Evolutionary conservation across 148 eudicot genomes (phyloP), one percentile per base, ranked within the genome.

Genomic region (Mesembryanthemum crystallinum): DNA sequence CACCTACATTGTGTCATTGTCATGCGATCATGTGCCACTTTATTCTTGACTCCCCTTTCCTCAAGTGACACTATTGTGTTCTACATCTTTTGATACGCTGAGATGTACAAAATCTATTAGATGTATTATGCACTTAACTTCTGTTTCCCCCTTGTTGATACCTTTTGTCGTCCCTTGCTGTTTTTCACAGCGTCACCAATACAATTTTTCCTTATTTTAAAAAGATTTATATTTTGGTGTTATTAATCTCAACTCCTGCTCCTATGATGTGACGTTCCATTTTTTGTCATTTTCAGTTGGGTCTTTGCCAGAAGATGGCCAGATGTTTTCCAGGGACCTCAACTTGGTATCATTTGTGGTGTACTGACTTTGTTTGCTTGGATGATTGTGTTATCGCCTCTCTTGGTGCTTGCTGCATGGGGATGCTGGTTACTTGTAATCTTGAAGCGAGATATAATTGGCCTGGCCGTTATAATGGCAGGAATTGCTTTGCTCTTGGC

Each of bases 241-340:
- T n/a, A n/a, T n/a, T n/a, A n/a, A n/a, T n/a, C n/a, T n/a, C n/a
- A n/a, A 43, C 21, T 17, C 37, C 6, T 32, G 35, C 43, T 30
- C 73, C 28, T 52, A 32, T 78, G 2, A 27, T 59, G 8, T 0
- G 33, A 49, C 73, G 24, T 29, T 77, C 67, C 37, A 71, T 63
- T 14, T 52, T 74, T 28, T 27, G 39, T 47, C 27, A 23, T 57
- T 11, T 82, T 51, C 94, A 95, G 98, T 74, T 95, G 97, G 98
- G 91, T 95, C 78, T 95, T 92, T 82, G 98, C 98, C 77, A 81
- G 98, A 68, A 95, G 90, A 90, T 95, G 98, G 98, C 96, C 94
- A 14, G 69, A 58, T 37, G 52, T 89, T 69, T 81, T 92, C 58
- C 91, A 87, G 82, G 98, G 97, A 14, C 89, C 91, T 63, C 94